These are phyloP conservation scores for Globisporangium middletonii DNA, from an alignment of 352 stramenopile species.

Conservation along the genomic window DNA sequence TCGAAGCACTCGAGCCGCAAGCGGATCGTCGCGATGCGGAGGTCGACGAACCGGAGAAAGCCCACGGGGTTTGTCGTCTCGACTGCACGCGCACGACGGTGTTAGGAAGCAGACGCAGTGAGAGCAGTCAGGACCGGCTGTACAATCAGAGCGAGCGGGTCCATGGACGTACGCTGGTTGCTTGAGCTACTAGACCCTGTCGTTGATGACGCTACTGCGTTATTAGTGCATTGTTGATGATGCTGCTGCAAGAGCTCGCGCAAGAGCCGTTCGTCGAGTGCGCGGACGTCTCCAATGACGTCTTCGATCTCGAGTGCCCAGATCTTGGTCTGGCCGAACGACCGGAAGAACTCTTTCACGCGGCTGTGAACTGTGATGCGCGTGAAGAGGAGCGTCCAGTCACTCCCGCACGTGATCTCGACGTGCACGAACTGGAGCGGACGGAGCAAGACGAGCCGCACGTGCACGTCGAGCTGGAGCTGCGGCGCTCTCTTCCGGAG, in stretches of 20 bases:
- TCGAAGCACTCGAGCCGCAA: constrained; percentile 33
- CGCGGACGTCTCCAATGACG: constrained; percentile 26
- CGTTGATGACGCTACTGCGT: too few relatives aligned
- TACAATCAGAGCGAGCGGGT: not conserved
- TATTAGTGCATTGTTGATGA: too few relatives aligned
- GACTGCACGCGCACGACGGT: not conserved
- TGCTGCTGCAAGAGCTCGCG: constrained; percentile 13
- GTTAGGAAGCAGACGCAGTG: not conserved
- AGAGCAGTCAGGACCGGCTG: not conserved
- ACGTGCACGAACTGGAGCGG: constrained; percentile 44
- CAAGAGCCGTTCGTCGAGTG: constrained; percentile 34
- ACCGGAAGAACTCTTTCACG: constrained; percentile 63
- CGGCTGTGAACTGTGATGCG: constrained; percentile 40
- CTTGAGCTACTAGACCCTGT: not conserved
- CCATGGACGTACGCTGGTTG: not conserved
- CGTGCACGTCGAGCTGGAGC: constrained; percentile 20
- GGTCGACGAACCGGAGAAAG: constrained; percentile 63
- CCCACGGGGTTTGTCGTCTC: constrained; percentile 34
- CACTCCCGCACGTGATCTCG: constrained; percentile 20
- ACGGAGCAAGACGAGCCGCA: constrained; percentile 38
- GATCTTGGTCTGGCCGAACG: constrained; percentile 71
- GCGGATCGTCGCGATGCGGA: constrained; percentile 31
- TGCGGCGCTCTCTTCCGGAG: constrained; percentile 21
- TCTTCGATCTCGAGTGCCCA: constrained; percentile 49
- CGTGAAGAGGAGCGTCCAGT: constrained; percentile 41